Percentiles rank a stretch among this genome's conserved stretches.
These are phyloP conservation scores for Ensete ventricosum DNA, from an alignment of 176 grass and related monocot species.

Conservation along the genomic window DNA sequence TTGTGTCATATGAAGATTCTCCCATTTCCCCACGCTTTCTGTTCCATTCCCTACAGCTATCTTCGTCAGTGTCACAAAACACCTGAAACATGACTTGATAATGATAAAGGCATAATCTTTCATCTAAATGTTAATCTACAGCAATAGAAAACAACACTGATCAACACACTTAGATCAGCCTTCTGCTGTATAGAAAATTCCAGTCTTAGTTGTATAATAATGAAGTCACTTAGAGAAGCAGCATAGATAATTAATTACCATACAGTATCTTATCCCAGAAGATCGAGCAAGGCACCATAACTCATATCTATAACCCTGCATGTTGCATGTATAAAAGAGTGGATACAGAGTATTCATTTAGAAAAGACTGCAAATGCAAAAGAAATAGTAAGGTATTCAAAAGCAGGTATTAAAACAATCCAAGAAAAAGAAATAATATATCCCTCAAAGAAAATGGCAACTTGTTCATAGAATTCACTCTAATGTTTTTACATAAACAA, in stretches of 20 bases:
- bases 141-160: not conserved
- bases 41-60: slow-evolving; percentile 81
- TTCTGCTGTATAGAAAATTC: not conserved
- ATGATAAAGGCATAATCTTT: slow-evolving; percentile 6
- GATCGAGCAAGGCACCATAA: slow-evolving; percentile 93
- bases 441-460: not conserved
- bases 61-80: slow-evolving; percentile 87
- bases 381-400: not conserved
- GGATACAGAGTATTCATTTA: not conserved
- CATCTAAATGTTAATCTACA: not conserved
- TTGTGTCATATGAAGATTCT: slow-evolving; percentile 54
- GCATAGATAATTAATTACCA: slow-evolving; percentile 41
- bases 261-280: slow-evolving; percentile 86
- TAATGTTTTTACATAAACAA: not conserved
- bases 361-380: not conserved
- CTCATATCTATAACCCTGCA: slow-evolving; percentile 88
- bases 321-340: slow-evolving; percentile 1
- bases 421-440: not conserved
- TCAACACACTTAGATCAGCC: not conserved
- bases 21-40: slow-evolving; percentile 46
- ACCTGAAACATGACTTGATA: slow-evolving; percentile 47
- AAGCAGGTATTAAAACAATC: not conserved
- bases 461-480: not conserved
- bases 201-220: slow-evolving; percentile 8
- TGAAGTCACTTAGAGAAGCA: not conserved